phyloP scores from a whole-genome alignment of 495 filamentous ascomycete genomes.

The Penicillium alfredii region DNA sequence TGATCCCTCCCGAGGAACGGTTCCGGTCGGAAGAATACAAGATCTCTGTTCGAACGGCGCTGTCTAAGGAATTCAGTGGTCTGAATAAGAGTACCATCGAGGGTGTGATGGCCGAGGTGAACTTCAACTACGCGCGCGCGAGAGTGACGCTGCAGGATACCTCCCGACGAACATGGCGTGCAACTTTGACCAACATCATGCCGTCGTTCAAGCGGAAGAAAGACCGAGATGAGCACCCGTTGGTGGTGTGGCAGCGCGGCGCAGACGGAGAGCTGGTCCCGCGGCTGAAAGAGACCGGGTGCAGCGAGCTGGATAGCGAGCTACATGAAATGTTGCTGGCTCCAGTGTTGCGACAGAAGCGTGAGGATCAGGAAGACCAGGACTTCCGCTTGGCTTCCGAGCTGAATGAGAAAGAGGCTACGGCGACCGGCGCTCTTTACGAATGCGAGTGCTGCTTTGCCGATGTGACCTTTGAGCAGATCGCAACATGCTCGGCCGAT shows the following conservation, averaged over 20 bases:
- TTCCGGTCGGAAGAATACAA: conserved; percentile 74
- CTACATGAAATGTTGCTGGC: conserved; percentile 60
- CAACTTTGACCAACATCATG: conserved; percentile 68
- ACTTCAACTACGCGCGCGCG: conserved; percentile 78
- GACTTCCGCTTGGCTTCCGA: conserved; percentile 61
- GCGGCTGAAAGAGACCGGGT: conserved; percentile 63
- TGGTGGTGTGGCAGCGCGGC: conserved; percentile 58
- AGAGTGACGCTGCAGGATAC: conserved; percentile 69
- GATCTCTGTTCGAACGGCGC: conserved; percentile 53
- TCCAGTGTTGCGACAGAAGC: conserved; percentile 52
- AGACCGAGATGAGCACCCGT: conserved; percentile 53
- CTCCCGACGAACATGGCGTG: conserved; percentile 78
- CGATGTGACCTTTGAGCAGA: conserved; percentile 71
- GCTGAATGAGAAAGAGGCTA: conserved; percentile 72
- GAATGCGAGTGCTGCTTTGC: conserved; percentile 91
- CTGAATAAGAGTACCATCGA: conserved; percentile 75
- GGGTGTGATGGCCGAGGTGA: conserved; percentile 84
- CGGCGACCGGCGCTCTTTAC: conserved; percentile 60
- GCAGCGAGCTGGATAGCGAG: conserved; percentile 73
- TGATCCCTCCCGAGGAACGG: conserved; percentile 59
- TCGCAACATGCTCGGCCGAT: conserved; percentile 63
- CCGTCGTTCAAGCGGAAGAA: conserved; percentile 60
- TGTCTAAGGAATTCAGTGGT: conserved; percentile 75
- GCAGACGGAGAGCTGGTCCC: conserved; percentile 46
- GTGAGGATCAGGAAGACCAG: conserved; percentile 49